Percentiles rank a stretch among this genome's conserved stretches.
Evolutionary conservation across 768 basidiomycete genomes (phyloP).

Genomic region (Tulasnella calospora): DNA sequence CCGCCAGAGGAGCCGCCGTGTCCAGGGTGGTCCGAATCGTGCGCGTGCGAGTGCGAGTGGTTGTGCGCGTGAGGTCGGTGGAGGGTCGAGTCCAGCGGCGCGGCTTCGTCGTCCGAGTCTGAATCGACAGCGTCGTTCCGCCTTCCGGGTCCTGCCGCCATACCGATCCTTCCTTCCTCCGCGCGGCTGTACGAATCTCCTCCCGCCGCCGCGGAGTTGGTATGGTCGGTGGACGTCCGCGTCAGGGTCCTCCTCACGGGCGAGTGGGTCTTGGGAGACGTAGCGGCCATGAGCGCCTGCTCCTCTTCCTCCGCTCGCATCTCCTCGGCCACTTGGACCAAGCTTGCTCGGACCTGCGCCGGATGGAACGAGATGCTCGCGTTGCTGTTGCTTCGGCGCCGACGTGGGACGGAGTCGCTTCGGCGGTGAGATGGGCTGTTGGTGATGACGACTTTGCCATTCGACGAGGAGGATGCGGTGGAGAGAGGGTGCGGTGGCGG

Average conservation of each 20-base stretch:
- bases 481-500: constrained; percentile 16
- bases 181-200: constrained; percentile 9
- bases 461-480: background rate
- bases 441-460: background rate
- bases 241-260: background rate
- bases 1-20: constrained; percentile 46
- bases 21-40: constrained; percentile 2
- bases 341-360: constrained; percentile 41
- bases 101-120: constrained; percentile 29
- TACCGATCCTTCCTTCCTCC: constrained; percentile 15
- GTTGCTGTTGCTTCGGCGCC: constrained; percentile 38
- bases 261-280: constrained; percentile 19
- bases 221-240: constrained; percentile 9
- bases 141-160: background rate
- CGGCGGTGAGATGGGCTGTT: constrained; percentile 34
- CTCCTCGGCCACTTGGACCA: constrained; percentile 74
- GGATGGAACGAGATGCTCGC: constrained; percentile 64
- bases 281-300: constrained; percentile 14
- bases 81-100: background rate
- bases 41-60: constrained; percentile 19
- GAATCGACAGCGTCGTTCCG: constrained; percentile 26
- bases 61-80: constrained; percentile 29
- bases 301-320: constrained; percentile 40
- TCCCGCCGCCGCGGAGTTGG: constrained; percentile 20
- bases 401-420: constrained; percentile 30